Conservation (phyloP, 169 alveolate species). For the Plasmodium adleri region DNA sequence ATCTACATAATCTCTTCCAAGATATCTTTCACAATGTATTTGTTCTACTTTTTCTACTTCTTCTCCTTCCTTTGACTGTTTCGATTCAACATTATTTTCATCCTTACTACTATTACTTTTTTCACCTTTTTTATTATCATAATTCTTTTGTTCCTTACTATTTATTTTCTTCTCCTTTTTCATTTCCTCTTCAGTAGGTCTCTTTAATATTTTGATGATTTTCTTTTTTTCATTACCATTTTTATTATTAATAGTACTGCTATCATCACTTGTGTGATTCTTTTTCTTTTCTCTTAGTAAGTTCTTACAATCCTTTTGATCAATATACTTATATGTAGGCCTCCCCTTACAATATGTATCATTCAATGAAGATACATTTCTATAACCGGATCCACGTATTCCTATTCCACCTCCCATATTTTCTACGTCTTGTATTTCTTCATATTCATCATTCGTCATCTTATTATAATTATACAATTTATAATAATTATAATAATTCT, state of each 20-base stretch:
- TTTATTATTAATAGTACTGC: slow-evolving; percentile 12
- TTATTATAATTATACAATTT: slow-evolving; percentile 31
- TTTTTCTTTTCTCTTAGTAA: not conserved
- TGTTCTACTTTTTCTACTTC: not conserved
- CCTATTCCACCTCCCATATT: not conserved
- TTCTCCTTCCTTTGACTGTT: not conserved
- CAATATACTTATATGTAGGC: no score
- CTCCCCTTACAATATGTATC: no score
- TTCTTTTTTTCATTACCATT: slow-evolving; percentile 18
- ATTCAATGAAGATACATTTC: not conserved
- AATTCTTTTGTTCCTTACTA: not conserved
- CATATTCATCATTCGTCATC: not conserved
- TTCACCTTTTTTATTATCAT: not conserved
- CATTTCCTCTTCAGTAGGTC: slow-evolving; percentile 29
- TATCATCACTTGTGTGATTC: not conserved
- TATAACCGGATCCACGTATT: not conserved
- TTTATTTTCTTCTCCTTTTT: not conserved
- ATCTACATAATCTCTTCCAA: not conserved
- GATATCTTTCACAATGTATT: not conserved
- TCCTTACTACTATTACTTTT: not conserved
- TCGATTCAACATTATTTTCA: not conserved
- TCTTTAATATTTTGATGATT: slow-evolving; percentile 35
- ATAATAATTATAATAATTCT: slow-evolving; percentile 16
- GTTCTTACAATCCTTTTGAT: no score
- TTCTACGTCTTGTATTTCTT: not conserved